A percentile compares a stretch with the other conserved stretches of the same genome.
phyloP scores from a whole-genome alignment of 768 basidiomycete genomes.

The Pholiota molesta region DNA sequence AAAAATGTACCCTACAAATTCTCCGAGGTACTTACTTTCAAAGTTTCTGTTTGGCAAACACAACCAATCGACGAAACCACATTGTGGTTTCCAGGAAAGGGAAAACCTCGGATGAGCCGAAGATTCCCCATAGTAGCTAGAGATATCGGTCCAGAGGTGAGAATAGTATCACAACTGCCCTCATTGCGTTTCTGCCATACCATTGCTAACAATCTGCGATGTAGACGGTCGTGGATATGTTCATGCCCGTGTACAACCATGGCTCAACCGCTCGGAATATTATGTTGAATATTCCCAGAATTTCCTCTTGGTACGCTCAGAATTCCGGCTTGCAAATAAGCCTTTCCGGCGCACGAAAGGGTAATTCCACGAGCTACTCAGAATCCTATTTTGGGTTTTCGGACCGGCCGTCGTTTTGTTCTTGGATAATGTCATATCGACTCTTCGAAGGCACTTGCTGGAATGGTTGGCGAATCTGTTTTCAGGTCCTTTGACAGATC shows the following conservation, averaged over 20 bases:
- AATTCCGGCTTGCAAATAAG: slow-evolving; percentile 26
- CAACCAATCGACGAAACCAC: slow-evolving; percentile 11
- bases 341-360: slow-evolving; percentile 30
- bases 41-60: slow-evolving; percentile 18
- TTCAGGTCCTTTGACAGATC: slow-evolving; percentile 17
- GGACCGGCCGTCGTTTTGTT: slow-evolving; percentile 22
- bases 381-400: slow-evolving; percentile 18
- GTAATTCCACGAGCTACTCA: slow-evolving; percentile 20
- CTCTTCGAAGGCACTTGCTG: slow-evolving; percentile 13
- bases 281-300: neutral
- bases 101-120: slow-evolving; percentile 34
- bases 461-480: slow-evolving; percentile 20
- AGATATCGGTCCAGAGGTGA: slow-evolving; percentile 10
- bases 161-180: slow-evolving; percentile 9
- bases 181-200: slow-evolving; percentile 5
- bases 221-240: neutral
- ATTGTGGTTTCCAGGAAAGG: slow-evolving; percentile 24
- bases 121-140: slow-evolving; percentile 28
- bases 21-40: slow-evolving; percentile 29
- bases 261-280: neutral
- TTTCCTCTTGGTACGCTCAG: slow-evolving; percentile 4
- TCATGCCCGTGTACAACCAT: neutral
- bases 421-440: slow-evolving; percentile 13
- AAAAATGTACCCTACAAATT: slow-evolving; percentile 13
- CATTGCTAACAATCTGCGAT: neutral